Percentiles rank a stretch among this genome's conserved stretches.
Evolutionary conservation across 2,329 filamentous ascomycete genomes (phyloP).

Genomic region (Neofusicoccum kwambonambiense): DNA sequence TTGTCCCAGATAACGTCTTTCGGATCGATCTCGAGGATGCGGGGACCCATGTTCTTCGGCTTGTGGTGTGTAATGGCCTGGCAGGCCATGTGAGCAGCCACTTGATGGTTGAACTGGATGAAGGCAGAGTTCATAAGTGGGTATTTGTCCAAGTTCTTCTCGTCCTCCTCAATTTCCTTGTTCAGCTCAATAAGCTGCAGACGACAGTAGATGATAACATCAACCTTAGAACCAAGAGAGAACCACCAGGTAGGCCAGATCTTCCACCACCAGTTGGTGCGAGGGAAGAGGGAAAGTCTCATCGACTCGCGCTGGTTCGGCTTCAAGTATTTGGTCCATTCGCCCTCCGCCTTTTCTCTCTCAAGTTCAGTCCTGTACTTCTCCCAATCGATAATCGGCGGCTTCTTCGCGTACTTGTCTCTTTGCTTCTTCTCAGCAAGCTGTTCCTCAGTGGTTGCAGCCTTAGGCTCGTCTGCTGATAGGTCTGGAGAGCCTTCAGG

Average conservation of each 20-base stretch:
- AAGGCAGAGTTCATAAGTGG: constrained; percentile 96
- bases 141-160: constrained; percentile 79
- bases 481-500: not conserved
- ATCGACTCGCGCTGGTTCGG: constrained; percentile 83
- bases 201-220: constrained; percentile 90
- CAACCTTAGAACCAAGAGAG: constrained; percentile 81
- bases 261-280: constrained; percentile 34
- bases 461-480: not conserved
- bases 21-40: constrained; percentile 89
- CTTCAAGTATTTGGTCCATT: constrained; percentile 81
- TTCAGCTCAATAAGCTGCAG: constrained; percentile 84
- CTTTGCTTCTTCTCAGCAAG: not conserved
- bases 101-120: constrained; percentile 97
- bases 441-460: not conserved
- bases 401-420: constrained; percentile 15
- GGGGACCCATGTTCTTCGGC: constrained; percentile 88
- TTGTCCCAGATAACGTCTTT: constrained; percentile 96
- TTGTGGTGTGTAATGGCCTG: constrained; percentile 88
- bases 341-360: constrained; percentile 39
- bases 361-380: constrained; percentile 23
- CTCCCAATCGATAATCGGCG: constrained; percentile 21
- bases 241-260: constrained; percentile 63
- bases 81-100: constrained; percentile 96
- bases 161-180: constrained; percentile 86
- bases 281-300: constrained; percentile 69